Base-by-base conservation (phyloP, 2,329 filamentous ascomycete species). In the Venturia oleaginea region DNA sequence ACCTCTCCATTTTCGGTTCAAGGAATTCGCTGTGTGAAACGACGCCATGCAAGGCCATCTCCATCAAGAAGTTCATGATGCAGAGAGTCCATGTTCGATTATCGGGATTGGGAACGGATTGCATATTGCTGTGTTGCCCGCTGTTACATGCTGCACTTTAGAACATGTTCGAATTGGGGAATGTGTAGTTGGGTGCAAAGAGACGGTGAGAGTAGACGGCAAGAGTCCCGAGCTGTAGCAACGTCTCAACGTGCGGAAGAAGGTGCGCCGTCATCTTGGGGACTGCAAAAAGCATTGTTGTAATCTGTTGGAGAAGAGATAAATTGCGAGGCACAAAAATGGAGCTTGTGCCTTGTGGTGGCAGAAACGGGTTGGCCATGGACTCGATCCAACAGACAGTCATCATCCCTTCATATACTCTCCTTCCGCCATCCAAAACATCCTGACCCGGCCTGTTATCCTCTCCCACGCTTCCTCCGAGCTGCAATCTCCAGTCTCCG, bases 201-300 rank as follows among this genome's bases (percentile, higher is more conserved):
- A 57, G 51, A 57, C 51, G 51, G 51, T 57, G 51, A 57, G 51
- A 34, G 51, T 13, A 34, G 51, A 57, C 51, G 27, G 51, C 7
- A 22, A 34, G 51, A 34, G 4, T 55, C 34, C 51, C 51, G 51
- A 34, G n/a, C n/a, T 10, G 51, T 6, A 30, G 32, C 48, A 27
- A 55, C 27, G 27, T 55, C 48, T 57, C 30, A 57, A 19, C 17
- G 51, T 34, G 17, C 51, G 27, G 17, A 34, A 17, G 24, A 22
- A 34, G 1, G 5, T 43, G 15, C 42, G 42, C 15, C 5, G 42
- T n/a, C 19, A n/a, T 17, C 42, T 43, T 43, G 42, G n/a, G n/a
- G n/a, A n/a, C n/a, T n/a, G n/a, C n/a, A n/a, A n/a, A 43, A 13
- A 43, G 15, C 42, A 43, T 43, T 4, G 40, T 43, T 15, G 17